Percentiles rank a stretch among this genome's conserved stretches.
Evolutionary conservation across 192 early-diverging fungal species (phyloP).

Genomic region (Chytriomyces confervae): DNA sequence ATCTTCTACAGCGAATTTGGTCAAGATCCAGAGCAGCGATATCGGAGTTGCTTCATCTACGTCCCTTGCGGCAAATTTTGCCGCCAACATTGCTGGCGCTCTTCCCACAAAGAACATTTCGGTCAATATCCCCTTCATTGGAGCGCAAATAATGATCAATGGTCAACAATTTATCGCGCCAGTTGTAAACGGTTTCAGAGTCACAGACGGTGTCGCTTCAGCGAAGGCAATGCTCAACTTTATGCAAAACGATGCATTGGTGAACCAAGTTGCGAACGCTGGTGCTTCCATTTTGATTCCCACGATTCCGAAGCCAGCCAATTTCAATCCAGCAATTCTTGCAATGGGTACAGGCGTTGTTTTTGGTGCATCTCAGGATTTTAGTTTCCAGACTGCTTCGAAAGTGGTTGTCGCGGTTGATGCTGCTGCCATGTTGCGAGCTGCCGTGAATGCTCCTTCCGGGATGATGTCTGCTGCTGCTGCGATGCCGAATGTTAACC

Average conservation of each 20-base stretch:
- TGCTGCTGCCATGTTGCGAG: slow-evolving; percentile 6
- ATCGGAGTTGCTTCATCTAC: slow-evolving; percentile 19
- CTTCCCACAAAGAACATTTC: slow-evolving; percentile 24
- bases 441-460: background rate
- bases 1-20: slow-evolving; percentile 6
- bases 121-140: slow-evolving; percentile 34
- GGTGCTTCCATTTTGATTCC: slow-evolving; percentile 17
- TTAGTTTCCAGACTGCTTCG: slow-evolving; percentile 4
- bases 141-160: slow-evolving; percentile 20
- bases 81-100: background rate
- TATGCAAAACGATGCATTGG: slow-evolving; percentile 19
- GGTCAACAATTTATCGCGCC: slow-evolving; percentile 26
- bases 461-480: background rate
- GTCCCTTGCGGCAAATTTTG: slow-evolving; percentile 8
- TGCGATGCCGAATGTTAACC: slow-evolving; percentile 16
- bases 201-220: slow-evolving; percentile 17
- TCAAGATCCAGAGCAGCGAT: background rate
- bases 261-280: slow-evolving; percentile 19
- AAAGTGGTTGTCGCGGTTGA: slow-evolving; percentile 16
- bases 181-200: slow-evolving; percentile 25
- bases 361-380: slow-evolving; percentile 35
- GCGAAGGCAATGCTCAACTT: slow-evolving; percentile 24
- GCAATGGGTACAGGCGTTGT: slow-evolving; percentile 4
- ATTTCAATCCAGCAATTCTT: slow-evolving; percentile 17
- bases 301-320: slow-evolving; percentile 26